phyloP scores from a whole-genome alignment of 257 asterid genomes.

The Solanum pinnatisectum region DNA sequence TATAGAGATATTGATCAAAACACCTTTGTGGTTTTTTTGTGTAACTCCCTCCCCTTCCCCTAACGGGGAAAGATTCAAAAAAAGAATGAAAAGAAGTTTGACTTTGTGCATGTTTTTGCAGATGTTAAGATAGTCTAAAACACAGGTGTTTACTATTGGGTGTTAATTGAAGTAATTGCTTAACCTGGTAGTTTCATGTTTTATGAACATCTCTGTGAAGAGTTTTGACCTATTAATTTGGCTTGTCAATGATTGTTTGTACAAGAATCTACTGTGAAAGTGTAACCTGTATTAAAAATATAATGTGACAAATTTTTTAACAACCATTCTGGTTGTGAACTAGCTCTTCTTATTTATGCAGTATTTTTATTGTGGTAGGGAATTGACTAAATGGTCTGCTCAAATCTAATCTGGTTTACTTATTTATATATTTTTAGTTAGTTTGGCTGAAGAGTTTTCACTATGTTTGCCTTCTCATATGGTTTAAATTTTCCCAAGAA shows the following conservation, averaged over 20 bases:
- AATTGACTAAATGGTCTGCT: not conserved
- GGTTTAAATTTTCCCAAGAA: not conserved
- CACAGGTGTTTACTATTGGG: not conserved
- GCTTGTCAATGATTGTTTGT: not conserved
- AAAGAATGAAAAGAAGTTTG: not conserved
- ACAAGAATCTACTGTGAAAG: not conserved
- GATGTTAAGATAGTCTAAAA: not conserved
- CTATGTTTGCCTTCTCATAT: not conserved
- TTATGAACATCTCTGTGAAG: not conserved
- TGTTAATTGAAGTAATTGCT: not conserved
- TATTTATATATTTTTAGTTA: not conserved
- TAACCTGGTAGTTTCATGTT: not conserved
- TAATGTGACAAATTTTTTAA: not conserved
- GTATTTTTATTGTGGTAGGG: not conserved
- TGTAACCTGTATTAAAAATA: not conserved
- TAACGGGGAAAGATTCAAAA: not conserved
- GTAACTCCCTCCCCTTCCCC: not conserved
- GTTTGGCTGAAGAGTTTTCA: not conserved
- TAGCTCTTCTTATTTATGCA: not conserved
- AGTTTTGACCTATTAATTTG: not conserved
- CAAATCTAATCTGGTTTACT: not conserved
- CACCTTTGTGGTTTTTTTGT: not conserved
- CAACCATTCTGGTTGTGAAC: not conserved
- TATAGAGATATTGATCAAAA: not conserved
- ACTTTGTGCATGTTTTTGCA: not conserved